phyloP scores from a whole-genome alignment of 2,329 filamentous ascomycete genomes.

The Neospermospora avenae region DNA sequence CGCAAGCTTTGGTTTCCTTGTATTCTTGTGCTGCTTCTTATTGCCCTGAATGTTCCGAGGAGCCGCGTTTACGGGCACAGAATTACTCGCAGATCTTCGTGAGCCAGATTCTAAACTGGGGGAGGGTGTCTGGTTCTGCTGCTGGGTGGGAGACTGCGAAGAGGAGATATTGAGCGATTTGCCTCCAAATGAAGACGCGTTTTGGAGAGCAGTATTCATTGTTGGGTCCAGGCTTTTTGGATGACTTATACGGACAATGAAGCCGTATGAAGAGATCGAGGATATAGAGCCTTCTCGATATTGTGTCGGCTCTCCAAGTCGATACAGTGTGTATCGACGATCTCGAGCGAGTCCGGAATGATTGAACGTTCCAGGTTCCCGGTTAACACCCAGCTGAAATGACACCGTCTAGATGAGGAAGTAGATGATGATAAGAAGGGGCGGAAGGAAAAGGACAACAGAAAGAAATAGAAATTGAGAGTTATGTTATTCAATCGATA shows the following conservation, averaged over 20 bases:
- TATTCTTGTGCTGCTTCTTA: slow-evolving; percentile 80
- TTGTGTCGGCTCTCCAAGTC: background rate
- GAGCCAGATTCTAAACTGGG: slow-evolving; percentile 31
- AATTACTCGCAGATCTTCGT: slow-evolving; percentile 27
- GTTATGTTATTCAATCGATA: background rate
- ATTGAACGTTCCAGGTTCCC: background rate
- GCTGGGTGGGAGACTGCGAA: slow-evolving; percentile 30
- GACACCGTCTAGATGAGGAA: background rate
- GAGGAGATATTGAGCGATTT: slow-evolving; percentile 34
- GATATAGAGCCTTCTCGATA: background rate
- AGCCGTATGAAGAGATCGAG: slow-evolving; percentile 12
- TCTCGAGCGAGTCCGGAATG: background rate
- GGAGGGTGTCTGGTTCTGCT: slow-evolving; percentile 27
- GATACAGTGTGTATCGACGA: background rate
- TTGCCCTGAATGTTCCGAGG: slow-evolving; percentile 73
- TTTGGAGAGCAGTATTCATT: slow-evolving; percentile 35
- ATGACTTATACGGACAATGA: slow-evolving; percentile 9
- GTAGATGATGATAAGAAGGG: background rate
- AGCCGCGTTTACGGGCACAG: slow-evolving; percentile 34
- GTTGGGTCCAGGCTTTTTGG: slow-evolving; percentile 9
- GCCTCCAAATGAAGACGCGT: slow-evolving; percentile 31
- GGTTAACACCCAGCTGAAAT: background rate
- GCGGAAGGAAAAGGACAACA: background rate
- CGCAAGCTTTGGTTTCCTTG: slow-evolving; percentile 68
- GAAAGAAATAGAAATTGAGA: background rate